A percentile compares a stretch with the other conserved stretches of the same genome.
Evolutionary conservation across 768 basidiomycete species (phyloP).

Genomic region (Daedaleopsis sinensis): DNA sequence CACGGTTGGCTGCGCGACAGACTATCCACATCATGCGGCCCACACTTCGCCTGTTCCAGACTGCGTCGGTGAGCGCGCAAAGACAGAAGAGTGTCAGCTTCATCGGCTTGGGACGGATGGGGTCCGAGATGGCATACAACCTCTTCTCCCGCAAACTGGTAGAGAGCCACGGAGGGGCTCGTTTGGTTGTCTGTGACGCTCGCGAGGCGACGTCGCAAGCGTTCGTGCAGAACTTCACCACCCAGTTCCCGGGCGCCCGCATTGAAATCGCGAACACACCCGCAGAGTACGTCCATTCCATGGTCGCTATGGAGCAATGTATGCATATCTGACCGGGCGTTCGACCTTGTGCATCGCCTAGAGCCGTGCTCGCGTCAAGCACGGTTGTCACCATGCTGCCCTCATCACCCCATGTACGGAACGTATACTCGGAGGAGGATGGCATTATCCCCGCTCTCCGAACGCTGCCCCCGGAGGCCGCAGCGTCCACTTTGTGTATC

Average conservation of each 20-base stretch:
- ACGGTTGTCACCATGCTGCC: slow-evolving; percentile 91
- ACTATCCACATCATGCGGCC: slow-evolving; percentile 48
- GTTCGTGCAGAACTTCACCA: slow-evolving; percentile 59
- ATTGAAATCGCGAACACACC: slow-evolving; percentile 65
- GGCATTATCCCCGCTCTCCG: slow-evolving; percentile 69
- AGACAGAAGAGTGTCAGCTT: slow-evolving; percentile 62
- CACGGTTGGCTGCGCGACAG: neutral
- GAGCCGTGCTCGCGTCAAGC: slow-evolving; percentile 63
- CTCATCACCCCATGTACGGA: slow-evolving; percentile 83
- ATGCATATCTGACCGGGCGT: neutral
- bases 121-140: slow-evolving; percentile 84
- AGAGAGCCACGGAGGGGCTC: slow-evolving; percentile 47
- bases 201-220: slow-evolving; percentile 55
- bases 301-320: neutral
- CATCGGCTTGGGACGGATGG: slow-evolving; percentile 89
- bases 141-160: slow-evolving; percentile 75
- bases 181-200: slow-evolving; percentile 82
- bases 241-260: slow-evolving; percentile 59
- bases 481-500: slow-evolving; percentile 65
- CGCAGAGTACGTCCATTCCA: slow-evolving; percentile 60
- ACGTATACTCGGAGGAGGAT: slow-evolving; percentile 65
- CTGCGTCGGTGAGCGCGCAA: slow-evolving; percentile 11
- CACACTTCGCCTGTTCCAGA: slow-evolving; percentile 42
- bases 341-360: slow-evolving; percentile 27
- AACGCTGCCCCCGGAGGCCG: slow-evolving; percentile 40